Evolutionary conservation across 352 stramenopile genomes (phyloP), one percentile per base, ranked within the genome.

Genomic region (Globisporangium parvum): DNA sequence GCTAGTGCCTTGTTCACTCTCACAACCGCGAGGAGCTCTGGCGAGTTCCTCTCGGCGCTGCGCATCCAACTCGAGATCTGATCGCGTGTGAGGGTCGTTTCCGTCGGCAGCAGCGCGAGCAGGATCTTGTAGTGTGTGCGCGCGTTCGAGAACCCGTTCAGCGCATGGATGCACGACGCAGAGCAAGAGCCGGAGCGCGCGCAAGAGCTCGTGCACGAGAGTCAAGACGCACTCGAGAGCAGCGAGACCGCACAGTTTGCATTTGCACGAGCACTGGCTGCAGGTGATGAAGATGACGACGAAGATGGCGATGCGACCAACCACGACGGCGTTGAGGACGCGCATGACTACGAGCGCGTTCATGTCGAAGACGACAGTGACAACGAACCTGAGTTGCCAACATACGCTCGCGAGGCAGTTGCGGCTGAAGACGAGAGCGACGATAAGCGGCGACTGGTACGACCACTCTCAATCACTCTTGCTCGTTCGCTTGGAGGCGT

Each of bases 121-220:
- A n/a, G n/a, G n/a, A n/a, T n/a, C n/a, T n/a, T n/a, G n/a, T 33
- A 33, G 2, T 33, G 6, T 33, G 39, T 44, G 18, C 31, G 18
- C 31, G 59, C 47, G 35, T 44, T 61, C 40, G 55, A 47, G 47
- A 47, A 52, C 17, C 48, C 48, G 21, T 62, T 62, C 6, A 20
- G 26, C 2, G 20, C n/a, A 37, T 62, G 55, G 55, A 15, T 51
- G 14, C 15, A 20, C 24, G 15, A n/a, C 14, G 8, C 31, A 2
- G 28, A 51, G 15, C 18, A 51, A 6, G 53, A 28, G 26, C 5
- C 5, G 2, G 26, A 28, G 26, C 2, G 26, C 26, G 2, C 26
- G 5, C 26, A 28, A 5, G 26, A 45, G 23, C 10, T 18, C 12
- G 26, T 3, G 21, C 31, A 35, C 10, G 10, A 55, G 15, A 31